Evolutionary conservation across 345 rosid species (phyloP).

Genomic region (Gynandropsis gynandra): DNA sequence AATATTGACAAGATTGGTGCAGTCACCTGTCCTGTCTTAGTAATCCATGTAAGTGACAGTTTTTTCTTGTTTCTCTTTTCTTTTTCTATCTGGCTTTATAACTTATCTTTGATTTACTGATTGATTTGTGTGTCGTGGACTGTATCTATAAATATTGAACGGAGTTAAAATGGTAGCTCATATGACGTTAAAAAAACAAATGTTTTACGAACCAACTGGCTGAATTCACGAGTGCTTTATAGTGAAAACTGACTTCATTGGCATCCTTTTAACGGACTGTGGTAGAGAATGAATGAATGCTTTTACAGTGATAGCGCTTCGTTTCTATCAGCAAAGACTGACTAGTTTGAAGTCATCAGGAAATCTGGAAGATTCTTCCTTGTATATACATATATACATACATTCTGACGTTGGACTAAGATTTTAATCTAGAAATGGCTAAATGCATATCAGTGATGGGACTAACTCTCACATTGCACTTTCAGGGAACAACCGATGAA

Average conservation of each 20-base stretch:
- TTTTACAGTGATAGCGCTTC: background rate
- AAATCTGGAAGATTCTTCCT: background rate
- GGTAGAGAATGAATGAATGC: slow-evolving; percentile 1
- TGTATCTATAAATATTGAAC: slow-evolving; percentile 1
- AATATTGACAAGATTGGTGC: slow-evolving; percentile 83
- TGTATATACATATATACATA: background rate
- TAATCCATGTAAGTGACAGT: slow-evolving; percentile 71
- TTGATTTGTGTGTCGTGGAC: background rate
- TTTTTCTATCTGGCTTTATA: background rate
- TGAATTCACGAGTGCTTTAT: slow-evolving; percentile 9
- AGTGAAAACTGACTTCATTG: background rate
- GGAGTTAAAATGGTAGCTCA: slow-evolving; percentile 11
- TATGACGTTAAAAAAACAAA: slow-evolving; percentile 11
- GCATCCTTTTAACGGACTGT: background rate
- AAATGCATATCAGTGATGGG: background rate
- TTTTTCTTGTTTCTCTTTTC: background rate
- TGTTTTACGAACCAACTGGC: slow-evolving; percentile 19
- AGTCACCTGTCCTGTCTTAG: slow-evolving; percentile 69
- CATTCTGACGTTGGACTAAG: background rate
- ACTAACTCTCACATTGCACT: slow-evolving; percentile 3
- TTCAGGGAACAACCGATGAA: slow-evolving; percentile 90
- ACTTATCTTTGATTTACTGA: background rate
- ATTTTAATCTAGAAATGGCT: background rate
- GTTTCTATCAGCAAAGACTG: background rate
- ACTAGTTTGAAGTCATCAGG: background rate